phyloP scores from a whole-genome alignment of 805 yeast genomes.

The Saturnispora silvae region DNA sequence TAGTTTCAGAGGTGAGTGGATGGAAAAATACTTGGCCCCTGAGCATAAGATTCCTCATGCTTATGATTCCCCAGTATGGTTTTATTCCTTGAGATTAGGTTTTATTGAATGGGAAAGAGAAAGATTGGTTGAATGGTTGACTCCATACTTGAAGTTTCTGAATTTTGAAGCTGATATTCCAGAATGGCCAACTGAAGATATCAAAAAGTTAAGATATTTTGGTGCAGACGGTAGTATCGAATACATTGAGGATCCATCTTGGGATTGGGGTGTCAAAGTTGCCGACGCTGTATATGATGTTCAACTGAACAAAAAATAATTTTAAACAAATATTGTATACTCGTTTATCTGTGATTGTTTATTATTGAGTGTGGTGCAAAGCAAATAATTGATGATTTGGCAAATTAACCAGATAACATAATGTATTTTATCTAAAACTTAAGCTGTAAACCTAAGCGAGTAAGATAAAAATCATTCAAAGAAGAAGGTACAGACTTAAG shows the following conservation, averaged over 20 bases:
- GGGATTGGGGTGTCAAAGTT: conserved; percentile 30
- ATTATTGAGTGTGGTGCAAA: too few relatives aligned
- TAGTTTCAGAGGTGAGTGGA: conserved; percentile 19
- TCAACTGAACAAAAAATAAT: too few relatives aligned
- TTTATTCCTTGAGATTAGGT: conserved; percentile 20
- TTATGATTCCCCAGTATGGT: conserved; percentile 28
- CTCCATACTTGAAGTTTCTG: conserved; percentile 24
- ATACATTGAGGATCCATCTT: conserved; percentile 22
- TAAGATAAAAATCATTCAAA: too few relatives aligned
- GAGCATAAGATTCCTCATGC: conserved; percentile 28
- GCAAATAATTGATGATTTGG: too few relatives aligned
- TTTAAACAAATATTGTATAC: too few relatives aligned
- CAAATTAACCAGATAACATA: too few relatives aligned
- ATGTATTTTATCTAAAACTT: too few relatives aligned
- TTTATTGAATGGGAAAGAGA: conserved; percentile 21
- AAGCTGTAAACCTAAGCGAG: too few relatives aligned
- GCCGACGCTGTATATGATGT: conserved; percentile 20
- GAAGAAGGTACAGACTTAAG: too few relatives aligned
- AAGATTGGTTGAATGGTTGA: conserved; percentile 19
- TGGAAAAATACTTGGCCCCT: conserved; percentile 15
- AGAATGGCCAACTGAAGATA: conserved; percentile 24
- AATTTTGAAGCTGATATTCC: conserved; percentile 16
- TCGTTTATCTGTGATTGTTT: too few relatives aligned
- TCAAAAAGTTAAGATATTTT: conserved; percentile 20
- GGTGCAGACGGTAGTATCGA: conserved; percentile 22